A percentile compares a stretch with the other conserved stretches of the same genome.
Evolutionary conservation across 1,139 yeast genomes (phyloP).

Genomic region (Debaryomyces sp.): DNA sequence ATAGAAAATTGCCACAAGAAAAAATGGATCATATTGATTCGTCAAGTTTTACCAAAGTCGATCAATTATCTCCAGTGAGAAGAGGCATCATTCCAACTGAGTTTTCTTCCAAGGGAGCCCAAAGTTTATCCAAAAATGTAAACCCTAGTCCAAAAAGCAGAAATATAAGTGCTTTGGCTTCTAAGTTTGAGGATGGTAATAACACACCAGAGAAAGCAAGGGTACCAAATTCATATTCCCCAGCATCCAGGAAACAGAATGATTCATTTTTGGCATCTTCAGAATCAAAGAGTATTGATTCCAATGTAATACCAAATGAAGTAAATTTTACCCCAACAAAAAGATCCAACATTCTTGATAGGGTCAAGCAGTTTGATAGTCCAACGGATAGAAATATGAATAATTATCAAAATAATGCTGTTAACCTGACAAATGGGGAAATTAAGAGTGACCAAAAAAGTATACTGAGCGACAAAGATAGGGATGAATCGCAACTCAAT

Average conservation of each 20-base stretch:
- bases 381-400: conserved; percentile 16
- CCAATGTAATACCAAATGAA: conserved; percentile 11
- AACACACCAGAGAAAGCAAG: conserved; percentile 7
- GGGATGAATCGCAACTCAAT: background rate
- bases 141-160: conserved; percentile 14
- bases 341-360: conserved; percentile 35
- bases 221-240: background rate
- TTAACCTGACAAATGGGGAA: background rate
- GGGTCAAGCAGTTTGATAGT: conserved; percentile 43
- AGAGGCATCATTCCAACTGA: conserved; percentile 2
- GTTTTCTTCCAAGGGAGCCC: background rate
- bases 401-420: background rate
- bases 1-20: background rate
- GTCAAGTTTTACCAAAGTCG: background rate
- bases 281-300: background rate
- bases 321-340: conserved; percentile 16
- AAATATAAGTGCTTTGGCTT: conserved; percentile 20
- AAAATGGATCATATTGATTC: background rate
- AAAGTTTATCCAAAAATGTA: background rate
- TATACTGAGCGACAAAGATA: background rate
- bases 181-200: conserved; percentile 18
- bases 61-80: conserved; percentile 1
- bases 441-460: background rate
- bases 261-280: background rate
- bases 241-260: background rate